Evolutionary conservation across 805 yeast genomes (phyloP), one percentile per base, ranked within the genome.

Genomic region (Tetrapisispora taiwanensis): DNA sequence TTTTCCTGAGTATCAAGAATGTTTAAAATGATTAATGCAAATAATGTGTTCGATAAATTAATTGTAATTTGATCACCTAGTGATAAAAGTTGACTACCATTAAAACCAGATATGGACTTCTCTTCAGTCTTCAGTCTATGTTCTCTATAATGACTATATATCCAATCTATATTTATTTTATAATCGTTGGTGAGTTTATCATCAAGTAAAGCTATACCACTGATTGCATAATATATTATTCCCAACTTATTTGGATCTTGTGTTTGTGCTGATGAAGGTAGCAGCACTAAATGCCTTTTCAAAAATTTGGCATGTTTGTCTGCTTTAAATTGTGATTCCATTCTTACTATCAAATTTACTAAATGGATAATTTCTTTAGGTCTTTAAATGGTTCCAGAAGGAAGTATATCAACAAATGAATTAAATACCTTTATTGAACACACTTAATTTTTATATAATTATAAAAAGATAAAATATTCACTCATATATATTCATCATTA

Each of bases 171-270:
- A 66, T 18, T 55, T 48, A n/a, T 43, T 32, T 13, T 54, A 51
- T 49, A 71, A 64, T 17, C 53, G 45, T 12, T 46, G 41, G 2
- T 56, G 36, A 48, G 67, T 58, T 44, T 65, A 47, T 31, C 55
- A 39, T 30, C 59, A 40, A 55, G 54, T 10, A 50, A 61, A 30
- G 53, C 51, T 46, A 52, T 66, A 0, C 88, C 89, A 28, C 75
- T 70, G 1, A 87, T 55, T 36, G 84, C 72, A 56, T 86, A 86
- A 58, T 79, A 84, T 2, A 80, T 67, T n/a, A 88, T 60, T 5
- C 90, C 77, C 39, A 86, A 55, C 49, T 74, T 76, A 52, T 81
- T 82, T 6, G 85, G 73, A 53, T 84, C 95, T 46, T 81, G 80
- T 0, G 73, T 53, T 51, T 84, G 81, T 18, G 69, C 71, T 15